phyloP scores from a whole-genome alignment of 2,329 filamentous ascomycete genomes.

The Pseudopithomyces chartarum region DNA sequence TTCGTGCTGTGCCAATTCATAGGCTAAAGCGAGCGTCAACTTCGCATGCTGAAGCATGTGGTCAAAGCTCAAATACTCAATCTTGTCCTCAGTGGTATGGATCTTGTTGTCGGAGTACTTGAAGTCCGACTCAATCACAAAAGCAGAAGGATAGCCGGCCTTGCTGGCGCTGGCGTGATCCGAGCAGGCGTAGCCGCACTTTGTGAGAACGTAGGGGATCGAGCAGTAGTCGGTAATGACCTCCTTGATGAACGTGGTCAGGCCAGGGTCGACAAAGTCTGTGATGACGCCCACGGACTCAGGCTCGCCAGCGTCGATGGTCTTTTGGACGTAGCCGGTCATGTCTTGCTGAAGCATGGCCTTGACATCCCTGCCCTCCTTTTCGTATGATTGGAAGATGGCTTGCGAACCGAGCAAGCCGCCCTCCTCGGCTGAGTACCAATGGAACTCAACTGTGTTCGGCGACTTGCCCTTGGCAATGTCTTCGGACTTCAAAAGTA shows the following conservation, averaged over 20 bases:
- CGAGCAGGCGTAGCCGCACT: slow-evolving; percentile 85
- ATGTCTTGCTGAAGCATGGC: slow-evolving; percentile 99
- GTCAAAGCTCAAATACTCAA: slow-evolving; percentile 77
- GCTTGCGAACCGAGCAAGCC: slow-evolving; percentile 87
- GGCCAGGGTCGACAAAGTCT: slow-evolving; percentile 80
- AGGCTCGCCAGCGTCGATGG: slow-evolving; percentile 77
- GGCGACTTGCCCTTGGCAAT: slow-evolving; percentile 72
- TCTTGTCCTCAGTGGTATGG: slow-evolving; percentile 70
- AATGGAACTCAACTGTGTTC: slow-evolving; percentile 96
- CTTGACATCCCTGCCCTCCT: slow-evolving; percentile 75
- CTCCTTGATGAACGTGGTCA: slow-evolving; percentile 90
- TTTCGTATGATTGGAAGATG: slow-evolving; percentile 82
- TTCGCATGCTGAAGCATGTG: slow-evolving; percentile 92
- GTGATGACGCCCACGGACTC: slow-evolving; percentile 93
- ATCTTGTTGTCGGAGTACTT: slow-evolving; percentile 69
- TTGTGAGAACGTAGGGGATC: slow-evolving; percentile 84
- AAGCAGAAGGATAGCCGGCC: slow-evolving; percentile 74
- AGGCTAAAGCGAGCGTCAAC: slow-evolving; percentile 81
- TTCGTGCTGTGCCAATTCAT: slow-evolving; percentile 80
- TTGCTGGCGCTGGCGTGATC: slow-evolving; percentile 76
- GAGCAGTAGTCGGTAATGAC: slow-evolving; percentile 86
- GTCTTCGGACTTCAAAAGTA: slow-evolving; percentile 74
- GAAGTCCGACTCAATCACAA: slow-evolving; percentile 77
- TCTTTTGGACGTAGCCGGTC: slow-evolving; percentile 80
- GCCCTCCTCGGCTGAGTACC: slow-evolving; percentile 91